Base-by-base conservation (phyloP, 495 filamentous ascomycete species). In the Xylaria acuta region DNA sequence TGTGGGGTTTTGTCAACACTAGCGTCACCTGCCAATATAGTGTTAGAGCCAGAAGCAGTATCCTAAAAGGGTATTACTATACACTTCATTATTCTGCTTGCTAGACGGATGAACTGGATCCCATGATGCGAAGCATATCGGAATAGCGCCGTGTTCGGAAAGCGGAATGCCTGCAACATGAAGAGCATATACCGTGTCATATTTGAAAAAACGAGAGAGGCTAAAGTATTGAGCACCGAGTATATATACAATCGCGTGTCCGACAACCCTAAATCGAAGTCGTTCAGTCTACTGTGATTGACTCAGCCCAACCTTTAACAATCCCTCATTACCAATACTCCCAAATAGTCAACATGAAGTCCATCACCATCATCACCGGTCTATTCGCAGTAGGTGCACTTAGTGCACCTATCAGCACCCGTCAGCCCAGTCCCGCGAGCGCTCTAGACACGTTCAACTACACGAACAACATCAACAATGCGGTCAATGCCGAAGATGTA, bases 391-490 rank as follows among this genome's bases (percentile, higher is more conserved):
- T 8, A 20, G n/a, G 20, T 30, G 38, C 20, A 25, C 22, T 64
- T 18, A 18, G 60, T 43, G 60, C 60, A 27, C 60, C 60, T 16
- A 18, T 43, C n/a, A 14, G 59, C 59, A 12, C 7, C 14, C 58
- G 58, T 9, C 34, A 62, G 11, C 58, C 49, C 8, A 53, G 45
- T 14, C 49, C 49, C 11, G 49, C n/a, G 11, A 58, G 54, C 27
- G 54, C 34, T 20, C n/a, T 34, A 14, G 54, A 58, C 27, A 34
- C 30, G 18, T 58, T 58, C 54, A 58, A 58, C 25, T 58, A 58
- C 54, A 30, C 25, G 14, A 58, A 58, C 30, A 58, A 58, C 12
- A 34, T 58, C 54, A 58, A 58, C 54, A 58, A 58, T 11, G 14
- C 14, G 6, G 54, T 20, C 27, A 58, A 16, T 20, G 54, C 30